phyloP scores from a whole-genome alignment of 2,329 filamentous ascomycete genomes.

The Endocalyx cinctus region DNA sequence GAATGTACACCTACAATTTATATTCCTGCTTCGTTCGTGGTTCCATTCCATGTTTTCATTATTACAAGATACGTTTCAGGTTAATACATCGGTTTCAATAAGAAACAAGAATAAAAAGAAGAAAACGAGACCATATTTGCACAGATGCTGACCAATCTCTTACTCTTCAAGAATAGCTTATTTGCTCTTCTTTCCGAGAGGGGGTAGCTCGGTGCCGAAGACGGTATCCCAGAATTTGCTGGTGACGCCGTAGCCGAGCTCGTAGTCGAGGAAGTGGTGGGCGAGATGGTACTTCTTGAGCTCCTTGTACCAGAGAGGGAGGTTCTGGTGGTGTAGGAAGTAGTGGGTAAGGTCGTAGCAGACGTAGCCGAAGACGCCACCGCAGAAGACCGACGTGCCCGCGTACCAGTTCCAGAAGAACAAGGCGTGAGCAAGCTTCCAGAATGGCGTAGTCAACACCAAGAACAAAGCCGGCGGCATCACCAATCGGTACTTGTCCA shows the following conservation, averaged over 20 bases:
- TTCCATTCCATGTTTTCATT: too few relatives aligned
- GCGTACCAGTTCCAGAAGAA: conserved; percentile 84
- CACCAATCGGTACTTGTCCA: conserved; percentile 95
- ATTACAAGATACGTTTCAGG: too few relatives aligned
- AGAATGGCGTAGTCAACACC: conserved; percentile 81
- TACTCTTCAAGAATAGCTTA: too few relatives aligned
- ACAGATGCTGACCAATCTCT: too few relatives aligned
- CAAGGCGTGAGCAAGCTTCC: conserved; percentile 78
- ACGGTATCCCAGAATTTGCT: conserved; percentile 92
- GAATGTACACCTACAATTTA: too few relatives aligned
- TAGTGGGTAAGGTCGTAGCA: conserved; percentile 98
- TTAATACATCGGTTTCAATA: too few relatives aligned
- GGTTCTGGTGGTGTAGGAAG: conserved; percentile 92
- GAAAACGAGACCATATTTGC: too few relatives aligned
- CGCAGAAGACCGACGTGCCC: conserved; percentile 74
- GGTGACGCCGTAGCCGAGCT: conserved; percentile 95
- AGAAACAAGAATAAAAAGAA: too few relatives aligned
- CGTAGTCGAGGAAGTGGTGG: conserved; percentile 97
- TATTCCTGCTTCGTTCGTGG: too few relatives aligned
- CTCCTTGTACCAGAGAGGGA: conserved; percentile 82
- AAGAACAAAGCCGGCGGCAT: conserved; percentile 93
- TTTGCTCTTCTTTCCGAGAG: conserved; percentile 31
- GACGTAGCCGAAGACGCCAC: conserved; percentile 91
- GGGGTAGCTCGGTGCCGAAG: conserved; percentile 77
- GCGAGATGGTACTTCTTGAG: conserved; percentile 97